Evolutionary conservation across 257 asterid genomes (phyloP), one percentile per base, ranked within the genome.

Genomic region (Petrea volubilis): DNA sequence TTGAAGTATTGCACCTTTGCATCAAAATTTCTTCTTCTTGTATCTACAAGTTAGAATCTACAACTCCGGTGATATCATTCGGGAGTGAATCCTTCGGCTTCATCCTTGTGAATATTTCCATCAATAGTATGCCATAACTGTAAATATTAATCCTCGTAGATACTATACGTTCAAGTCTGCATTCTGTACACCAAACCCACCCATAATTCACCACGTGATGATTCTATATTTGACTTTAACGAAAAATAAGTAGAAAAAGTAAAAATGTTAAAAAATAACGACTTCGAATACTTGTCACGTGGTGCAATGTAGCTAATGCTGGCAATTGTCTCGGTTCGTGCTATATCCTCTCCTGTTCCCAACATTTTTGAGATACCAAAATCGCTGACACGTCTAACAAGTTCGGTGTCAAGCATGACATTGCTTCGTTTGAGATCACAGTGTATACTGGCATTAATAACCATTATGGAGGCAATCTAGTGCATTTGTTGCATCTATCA

Each of bases 391-490:
- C 73, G 64, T 13, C 64, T 77, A 7, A 68, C 70, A 15, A 78
- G 57, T 47, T 74, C 73, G 1, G 68, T 58, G 14, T 74, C 76
- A 5, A 77, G 74, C 52, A 81, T 46, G 8, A 81, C 71, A 25
- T 81, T 81, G 70, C 80, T 74, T 6, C 82, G 82, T 61, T 81
- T 81, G 70, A 81, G 44, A 41, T 81, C 85, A 64, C 82, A 74
- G 13, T 81, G 82, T 11, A 77, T 23, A 81, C 59, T 3, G 72
- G 71, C 27, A 14, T 40, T 5, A n/a, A 38, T 74, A 78, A 14
- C 76, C 47, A 47, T 67, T 47, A 23, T 72, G 74, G 46, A 79
- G 77, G 62, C 74, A 70, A 36, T 70, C 77, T 33, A 78, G 49
- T 7, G 77, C 83, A 31, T 17, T 49, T 40, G 74, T 71, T 24